A percentile compares a stretch with the other conserved stretches of the same genome.
Conservation (phyloP, 176 grass and related monocot genomes). For the Avena atlantica region DNA sequence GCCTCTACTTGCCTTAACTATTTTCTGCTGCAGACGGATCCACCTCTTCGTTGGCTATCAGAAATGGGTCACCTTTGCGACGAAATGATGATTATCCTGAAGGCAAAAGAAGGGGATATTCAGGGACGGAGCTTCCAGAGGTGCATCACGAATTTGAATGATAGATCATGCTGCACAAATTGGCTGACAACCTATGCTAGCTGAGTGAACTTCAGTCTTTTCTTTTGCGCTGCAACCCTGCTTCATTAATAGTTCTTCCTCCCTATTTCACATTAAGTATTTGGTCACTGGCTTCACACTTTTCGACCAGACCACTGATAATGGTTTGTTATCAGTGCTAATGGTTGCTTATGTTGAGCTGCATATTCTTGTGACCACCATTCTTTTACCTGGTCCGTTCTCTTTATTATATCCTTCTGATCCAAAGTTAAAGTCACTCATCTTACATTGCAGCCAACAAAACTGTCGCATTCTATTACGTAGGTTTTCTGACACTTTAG, state of each 20-base stretch:
- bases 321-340: not conserved
- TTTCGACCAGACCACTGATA: not conserved
- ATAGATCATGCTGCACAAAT: not conserved
- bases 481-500: not conserved
- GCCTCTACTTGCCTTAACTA: not conserved
- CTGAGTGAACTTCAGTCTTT: too few species aligned
- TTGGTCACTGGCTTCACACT: not conserved
- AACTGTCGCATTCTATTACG: not conserved
- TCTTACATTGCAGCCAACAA: not conserved
- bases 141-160: not conserved
- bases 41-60: not conserved
- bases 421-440: not conserved
- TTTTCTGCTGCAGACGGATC: constrained; percentile 1
- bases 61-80: not conserved
- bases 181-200: not conserved
- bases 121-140: not conserved
- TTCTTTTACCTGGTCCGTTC: not conserved
- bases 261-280: too few species aligned
- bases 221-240: not conserved
- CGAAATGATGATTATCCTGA: not conserved
- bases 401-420: not conserved
- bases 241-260: too few species aligned
- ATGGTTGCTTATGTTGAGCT: not conserved
- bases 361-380: not conserved
- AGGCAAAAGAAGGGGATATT: not conserved